Evolutionary conservation across 352 stramenopile genomes (phyloP).

Genomic region (Phytophthora litchii): DNA sequence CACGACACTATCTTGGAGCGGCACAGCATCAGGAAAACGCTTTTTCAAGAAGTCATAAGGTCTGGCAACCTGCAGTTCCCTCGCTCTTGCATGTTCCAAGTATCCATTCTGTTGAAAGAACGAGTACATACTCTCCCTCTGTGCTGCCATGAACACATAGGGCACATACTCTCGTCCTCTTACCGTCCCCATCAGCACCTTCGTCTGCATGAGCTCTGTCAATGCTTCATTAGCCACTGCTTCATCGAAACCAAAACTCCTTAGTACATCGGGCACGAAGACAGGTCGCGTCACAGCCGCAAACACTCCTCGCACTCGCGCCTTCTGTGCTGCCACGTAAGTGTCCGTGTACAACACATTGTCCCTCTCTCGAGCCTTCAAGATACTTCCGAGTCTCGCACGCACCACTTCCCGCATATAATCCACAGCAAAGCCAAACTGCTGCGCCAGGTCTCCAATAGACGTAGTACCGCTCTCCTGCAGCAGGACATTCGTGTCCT

Average conservation of each 20-base stretch:
- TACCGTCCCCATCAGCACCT: slow-evolving; percentile 67
- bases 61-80: slow-evolving; percentile 63
- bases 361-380: slow-evolving; percentile 62
- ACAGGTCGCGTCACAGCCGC: slow-evolving; percentile 65
- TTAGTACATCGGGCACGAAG: slow-evolving; percentile 72
- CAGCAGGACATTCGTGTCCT: slow-evolving; percentile 79
- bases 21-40: slow-evolving; percentile 69
- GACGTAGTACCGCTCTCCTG: slow-evolving; percentile 71
- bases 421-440: slow-evolving; percentile 84
- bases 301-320: slow-evolving; percentile 71
- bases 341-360: slow-evolving; percentile 83
- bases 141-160: slow-evolving; percentile 74
- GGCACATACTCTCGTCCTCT: slow-evolving; percentile 81
- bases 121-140: slow-evolving; percentile 79
- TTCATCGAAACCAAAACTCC: slow-evolving; percentile 65
- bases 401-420: slow-evolving; percentile 82
- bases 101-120: slow-evolving; percentile 90
- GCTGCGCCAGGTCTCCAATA: slow-evolving; percentile 76
- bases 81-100: slow-evolving; percentile 60
- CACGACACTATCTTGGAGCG: slow-evolving; percentile 69
- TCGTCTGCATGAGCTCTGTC: slow-evolving; percentile 54
- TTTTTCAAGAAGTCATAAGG: slow-evolving; percentile 81
- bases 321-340: slow-evolving; percentile 70
- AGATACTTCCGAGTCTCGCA: slow-evolving; percentile 60
- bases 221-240: slow-evolving; percentile 65